A percentile compares a stretch with the other conserved stretches of the same genome.
Evolutionary conservation across 306 rosid genomes (phyloP).

Genomic region (Medicago lupulina): DNA sequence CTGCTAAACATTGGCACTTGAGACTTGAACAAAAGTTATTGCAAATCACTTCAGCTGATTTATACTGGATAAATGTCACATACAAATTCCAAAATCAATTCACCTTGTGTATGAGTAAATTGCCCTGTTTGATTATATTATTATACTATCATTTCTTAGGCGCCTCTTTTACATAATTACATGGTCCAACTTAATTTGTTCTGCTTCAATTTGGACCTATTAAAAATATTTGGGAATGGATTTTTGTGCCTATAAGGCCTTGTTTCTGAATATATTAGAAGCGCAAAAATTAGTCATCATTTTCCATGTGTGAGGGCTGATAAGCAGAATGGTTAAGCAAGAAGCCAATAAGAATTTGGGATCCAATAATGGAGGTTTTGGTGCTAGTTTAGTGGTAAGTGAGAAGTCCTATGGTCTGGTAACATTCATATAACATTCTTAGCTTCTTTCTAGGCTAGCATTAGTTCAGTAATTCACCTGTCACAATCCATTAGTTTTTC

Average conservation of each 20-base stretch:
- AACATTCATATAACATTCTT: constrained; percentile 16
- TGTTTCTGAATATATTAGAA: constrained; percentile 16
- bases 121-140: background rate
- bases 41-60: background rate
- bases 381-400: constrained; percentile 15
- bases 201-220: constrained; percentile 1
- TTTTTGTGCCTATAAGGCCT: constrained; percentile 39
- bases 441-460: constrained; percentile 32
- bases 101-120: background rate
- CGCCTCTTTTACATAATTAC: background rate
- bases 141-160: background rate
- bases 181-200: background rate
- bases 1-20: background rate
- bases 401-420: constrained; percentile 10
- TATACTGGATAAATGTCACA: background rate
- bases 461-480: constrained; percentile 33
- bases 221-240: constrained; percentile 48
- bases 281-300: constrained; percentile 24
- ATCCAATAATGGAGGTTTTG: constrained; percentile 27
- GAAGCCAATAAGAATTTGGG: background rate
- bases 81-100: background rate
- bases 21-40: background rate
- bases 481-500: background rate
- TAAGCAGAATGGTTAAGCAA: constrained; percentile 13
- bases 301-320: constrained; percentile 11